Base-by-base conservation (phyloP, 2,329 filamentous ascomycete species). In the Penicillium rolfsii region DNA sequence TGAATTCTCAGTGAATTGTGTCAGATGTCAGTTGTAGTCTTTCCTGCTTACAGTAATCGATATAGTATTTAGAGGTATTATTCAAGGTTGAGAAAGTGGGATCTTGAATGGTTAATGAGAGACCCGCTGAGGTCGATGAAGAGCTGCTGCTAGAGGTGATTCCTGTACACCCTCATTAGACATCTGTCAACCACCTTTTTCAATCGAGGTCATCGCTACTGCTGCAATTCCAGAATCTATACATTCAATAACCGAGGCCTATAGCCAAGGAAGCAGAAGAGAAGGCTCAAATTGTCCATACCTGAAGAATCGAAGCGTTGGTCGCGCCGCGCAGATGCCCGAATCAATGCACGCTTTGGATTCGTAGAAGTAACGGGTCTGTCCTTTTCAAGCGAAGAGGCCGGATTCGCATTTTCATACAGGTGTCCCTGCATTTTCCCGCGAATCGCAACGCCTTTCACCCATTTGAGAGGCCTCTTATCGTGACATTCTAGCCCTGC, bases 401-500 rank as follows among this genome's bases (percentile, higher is more conserved):
- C 24, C 5, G 26, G 3, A 28, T 26, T 24, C n/a, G 54, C 12
- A 30, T 61, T 57, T 33, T 68, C 53, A 28, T 65, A 67, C 7
- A 66, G 67, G 22, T 64, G 52, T 4, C 73, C 73, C 55, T 69
- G 68, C 66, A 74, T 65, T 26, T 68, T 70, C 11, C 74, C 74
- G 9, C 74, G 74, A 52, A 75, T 71, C 6, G 72, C 71, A n/a
- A 75, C 71, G 5, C 74, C 74, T 49, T 73, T 67, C 4, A 76
- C 74, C 74, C 74, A 77, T 65, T 73, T 62, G 3, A 75, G 50
- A 5, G 74, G 74, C 22, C 74, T 64, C 60, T 71, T 71, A 36
- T 73, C 69, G 35, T 69, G 65, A 49, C 74, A 77, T 66, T 76
- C 68, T 8, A 76, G 33, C 2, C 72, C 74, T 9, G 70, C 69